Percentiles rank a stretch among this genome's conserved stretches.
phyloP scores from a whole-genome alignment of 2,329 filamentous ascomycete genomes.

The Fusarium caatingaense region DNA sequence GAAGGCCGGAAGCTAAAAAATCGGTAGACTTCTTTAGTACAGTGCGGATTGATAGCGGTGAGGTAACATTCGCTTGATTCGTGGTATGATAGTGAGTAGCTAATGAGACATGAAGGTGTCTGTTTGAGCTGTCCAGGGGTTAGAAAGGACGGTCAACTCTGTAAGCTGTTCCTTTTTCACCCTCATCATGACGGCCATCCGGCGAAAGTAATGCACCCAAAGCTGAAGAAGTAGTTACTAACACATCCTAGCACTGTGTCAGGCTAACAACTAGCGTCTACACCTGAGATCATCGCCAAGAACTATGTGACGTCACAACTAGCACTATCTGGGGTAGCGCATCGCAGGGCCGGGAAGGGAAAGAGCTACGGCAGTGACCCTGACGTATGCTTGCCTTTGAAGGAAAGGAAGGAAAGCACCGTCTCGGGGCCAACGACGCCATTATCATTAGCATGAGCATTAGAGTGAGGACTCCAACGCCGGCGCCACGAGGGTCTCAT shows the following conservation, averaged over 20 bases:
- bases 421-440: conserved; percentile 36
- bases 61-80: neutral
- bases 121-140: conserved; percentile 1
- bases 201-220: neutral
- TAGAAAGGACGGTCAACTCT: too few species aligned
- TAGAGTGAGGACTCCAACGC: conserved; percentile 25
- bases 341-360: conserved; percentile 27
- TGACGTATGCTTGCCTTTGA: conserved; percentile 37
- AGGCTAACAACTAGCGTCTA: conserved; percentile 24
- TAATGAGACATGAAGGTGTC: conserved; percentile 18
- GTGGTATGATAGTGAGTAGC: neutral
- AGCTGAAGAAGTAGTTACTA: conserved; percentile 17
- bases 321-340: conserved; percentile 42
- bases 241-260: conserved; percentile 8
- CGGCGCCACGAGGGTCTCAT: conserved; percentile 29
- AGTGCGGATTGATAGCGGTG: conserved; percentile 35
- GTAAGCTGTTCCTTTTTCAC: neutral
- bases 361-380: conserved; percentile 36
- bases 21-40: conserved; percentile 8
- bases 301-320: conserved; percentile 42
- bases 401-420: conserved; percentile 32
- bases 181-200: conserved; percentile 4
- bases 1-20: conserved; percentile 1
- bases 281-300: conserved; percentile 42
- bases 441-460: conserved; percentile 1